Base-by-base conservation (phyloP, 768 basidiomycete genomes). In the Termitomyces sp. region DNA sequence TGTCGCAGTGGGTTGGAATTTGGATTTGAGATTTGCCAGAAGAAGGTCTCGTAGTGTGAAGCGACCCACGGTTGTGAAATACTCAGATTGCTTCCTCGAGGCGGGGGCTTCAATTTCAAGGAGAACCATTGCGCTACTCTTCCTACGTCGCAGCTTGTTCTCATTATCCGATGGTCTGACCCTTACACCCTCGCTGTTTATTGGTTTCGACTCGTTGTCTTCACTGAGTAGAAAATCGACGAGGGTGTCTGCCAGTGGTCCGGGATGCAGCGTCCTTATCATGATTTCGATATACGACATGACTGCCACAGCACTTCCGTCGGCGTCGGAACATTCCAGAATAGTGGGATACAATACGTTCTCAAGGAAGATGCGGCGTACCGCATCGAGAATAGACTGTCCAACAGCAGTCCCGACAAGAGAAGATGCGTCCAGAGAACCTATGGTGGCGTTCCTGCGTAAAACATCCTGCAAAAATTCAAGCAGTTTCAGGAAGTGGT, bases 251-350 rank as follows among this genome's bases (percentile, higher is more conserved):
- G 81, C 82, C 38, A 96, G 78, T 47, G 78, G 81, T 1, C 86
- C 87, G 22, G 82, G 76, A 33, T 82, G 78, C 5, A 95, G 77
- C 0, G 87, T 91, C 54, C 84, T 80, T 50, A 94, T 78, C 79
- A 93, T 88, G 63, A 92, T 82, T 60, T 97, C 93, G 59, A 98
- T 85, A 66, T 98, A 98, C 15, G 90, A 92, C 82, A 98, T 85
- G 52, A 98, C 94, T 10, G 96, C 94, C 2, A 97, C 88, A 0
- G 94, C 91, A 57, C 94, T 96, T n/a, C 96, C 96, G 66, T 98
- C 96, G 5, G 77, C 66, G 56, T 92, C 91, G 0, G 94, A 94
- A 69, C 93, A 95, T 66, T 98, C 95, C 45, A 97, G 76, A 48
- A 98, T 83, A 10, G 93, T 91, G 0, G 96, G 91, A 66, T 96